Base-by-base conservation (phyloP, 371 early-diverging fungal species). In the Mucor circinelloides region DNA sequence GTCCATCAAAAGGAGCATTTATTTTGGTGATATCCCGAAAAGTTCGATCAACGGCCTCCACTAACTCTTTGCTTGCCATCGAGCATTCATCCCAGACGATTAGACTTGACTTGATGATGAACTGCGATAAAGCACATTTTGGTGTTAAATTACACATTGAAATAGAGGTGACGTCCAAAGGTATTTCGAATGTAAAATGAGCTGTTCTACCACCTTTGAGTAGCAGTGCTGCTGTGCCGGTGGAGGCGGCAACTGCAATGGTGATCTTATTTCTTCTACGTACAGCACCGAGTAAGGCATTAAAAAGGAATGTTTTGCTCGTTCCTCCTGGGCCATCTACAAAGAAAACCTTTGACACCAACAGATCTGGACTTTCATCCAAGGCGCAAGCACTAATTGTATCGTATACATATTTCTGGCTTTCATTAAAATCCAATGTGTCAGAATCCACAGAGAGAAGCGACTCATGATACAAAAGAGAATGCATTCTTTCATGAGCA, bases 81-180 rank as follows among this genome's bases (percentile, higher is more conserved):
- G 78, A 69, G 2, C 70, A 72, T 58, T 78, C 77, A 55, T 78
- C 78, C 76, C 78, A 78, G 10, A 78, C 27, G 34, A 81, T 74
- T 0, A 75, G 9, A 2, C 38, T 57, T n/a, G 75, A 36, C 23
- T 23, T 5, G 6, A 23, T 12, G 5, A 77, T 46, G 2, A 72
- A 34, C 13, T 50, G 1, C 2, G 74, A 70, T 0, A 58, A n/a
- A 12, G 32, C 57, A 13, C 60, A 56, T 12, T 19, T 17, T 8
- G 36, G 38, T 0, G 50, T 23, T 1, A 77, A 52, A 15, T n/a
- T 15, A 46, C 74, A 78, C 1, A 64, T 64, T 1, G 70, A 66
- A 23, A 38, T 5, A 7, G 56, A 48, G 31, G 68, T 6, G 17
- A 71, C 34, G 15, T 38, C 28, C 12, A 77, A 17, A 2, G 73